A percentile compares a stretch with the other conserved stretches of the same genome.
phyloP scores from a whole-genome alignment of 192 early-diverging fungal species.

The Lobosporangium transversale region DNA sequence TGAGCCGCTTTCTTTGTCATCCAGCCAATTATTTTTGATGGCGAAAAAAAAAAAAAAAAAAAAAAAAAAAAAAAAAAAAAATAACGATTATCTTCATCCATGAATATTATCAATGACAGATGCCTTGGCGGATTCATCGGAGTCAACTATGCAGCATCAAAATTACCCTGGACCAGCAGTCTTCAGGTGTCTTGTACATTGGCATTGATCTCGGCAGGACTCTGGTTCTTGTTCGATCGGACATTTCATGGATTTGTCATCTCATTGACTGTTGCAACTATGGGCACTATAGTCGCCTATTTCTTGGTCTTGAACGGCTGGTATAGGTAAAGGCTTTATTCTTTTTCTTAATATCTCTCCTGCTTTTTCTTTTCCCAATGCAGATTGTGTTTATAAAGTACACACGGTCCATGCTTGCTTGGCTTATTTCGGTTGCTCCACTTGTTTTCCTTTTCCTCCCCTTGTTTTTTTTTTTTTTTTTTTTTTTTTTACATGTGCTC shows the following conservation, averaged over 20 bases:
- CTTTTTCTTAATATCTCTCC: not conserved
- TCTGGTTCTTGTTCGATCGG: constrained; percentile 81
- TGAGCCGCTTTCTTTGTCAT: no score
- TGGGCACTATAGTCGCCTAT: constrained; percentile 70
- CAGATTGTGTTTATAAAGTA: no score
- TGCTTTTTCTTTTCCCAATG: not conserved
- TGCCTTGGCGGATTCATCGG: constrained; percentile 65
- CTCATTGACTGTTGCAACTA: constrained; percentile 58
- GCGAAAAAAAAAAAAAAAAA: not conserved
- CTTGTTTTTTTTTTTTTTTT: no score
- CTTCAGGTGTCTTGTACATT: constrained; percentile 69
- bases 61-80: not conserved
- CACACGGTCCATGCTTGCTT: no score
- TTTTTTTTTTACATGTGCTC: no score
- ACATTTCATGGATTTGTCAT: constrained; percentile 73
- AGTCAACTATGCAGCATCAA: constrained; percentile 73
- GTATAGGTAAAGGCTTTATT: constrained; percentile 61
- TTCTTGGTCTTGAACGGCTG: constrained; percentile 66
- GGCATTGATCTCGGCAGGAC: constrained; percentile 64
- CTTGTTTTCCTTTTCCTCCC: no score
- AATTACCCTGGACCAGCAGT: constrained; percentile 68
- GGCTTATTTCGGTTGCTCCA: no score
- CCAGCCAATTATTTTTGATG: no score
- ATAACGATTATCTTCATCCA: not conserved
- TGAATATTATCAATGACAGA: constrained; percentile 18